phyloP scores from a whole-genome alignment of 352 stramenopile genomes.

The Pythium periplocum region DNA sequence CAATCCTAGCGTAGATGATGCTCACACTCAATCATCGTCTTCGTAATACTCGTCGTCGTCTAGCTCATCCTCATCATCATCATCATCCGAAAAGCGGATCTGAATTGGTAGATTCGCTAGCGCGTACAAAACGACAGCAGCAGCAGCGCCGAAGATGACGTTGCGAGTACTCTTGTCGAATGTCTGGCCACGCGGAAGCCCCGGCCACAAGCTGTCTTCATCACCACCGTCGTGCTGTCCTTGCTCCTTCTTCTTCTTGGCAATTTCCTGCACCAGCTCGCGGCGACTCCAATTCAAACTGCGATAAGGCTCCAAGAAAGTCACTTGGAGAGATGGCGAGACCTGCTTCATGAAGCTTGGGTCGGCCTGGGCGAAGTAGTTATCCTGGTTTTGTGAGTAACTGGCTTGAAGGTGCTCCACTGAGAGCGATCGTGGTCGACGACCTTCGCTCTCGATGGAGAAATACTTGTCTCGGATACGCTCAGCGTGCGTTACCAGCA shows the following conservation, averaged over 20 bases:
- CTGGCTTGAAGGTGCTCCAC: conserved; percentile 22
- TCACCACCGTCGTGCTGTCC: conserved; percentile 16
- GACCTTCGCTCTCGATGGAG: conserved; percentile 33
- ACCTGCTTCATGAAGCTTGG: conserved; percentile 73
- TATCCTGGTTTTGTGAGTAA: conserved; percentile 64
- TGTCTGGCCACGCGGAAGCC: conserved; percentile 4
- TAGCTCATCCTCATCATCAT: conserved; percentile 33
- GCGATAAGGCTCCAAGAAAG: conserved; percentile 74
- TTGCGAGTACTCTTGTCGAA: conserved; percentile 80
- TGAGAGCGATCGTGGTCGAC: conserved; percentile 19
- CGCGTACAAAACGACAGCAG: conserved; percentile 65
- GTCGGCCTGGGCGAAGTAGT: conserved; percentile 53
- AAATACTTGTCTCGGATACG: conserved; percentile 74
- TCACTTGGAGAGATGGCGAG: conserved; percentile 39
- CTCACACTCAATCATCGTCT: conserved; percentile 21
- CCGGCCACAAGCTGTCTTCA: conserved; percentile 9
- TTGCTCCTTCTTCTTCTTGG: conserved; percentile 33
- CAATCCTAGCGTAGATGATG: too few relatives aligned
- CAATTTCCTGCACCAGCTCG: conserved; percentile 52
- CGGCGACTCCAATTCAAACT: conserved; percentile 82
- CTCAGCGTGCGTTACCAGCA: conserved; percentile 70
- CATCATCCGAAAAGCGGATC: conserved; percentile 42
- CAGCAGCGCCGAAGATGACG: conserved; percentile 70
- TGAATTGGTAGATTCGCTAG: conserved; percentile 56
- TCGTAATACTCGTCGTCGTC: conserved; percentile 25